These are phyloP conservation scores for Trichoderma pleuroti DNA, from an alignment of 2,329 filamentous ascomycete genomes.

Conservation along the genomic window DNA sequence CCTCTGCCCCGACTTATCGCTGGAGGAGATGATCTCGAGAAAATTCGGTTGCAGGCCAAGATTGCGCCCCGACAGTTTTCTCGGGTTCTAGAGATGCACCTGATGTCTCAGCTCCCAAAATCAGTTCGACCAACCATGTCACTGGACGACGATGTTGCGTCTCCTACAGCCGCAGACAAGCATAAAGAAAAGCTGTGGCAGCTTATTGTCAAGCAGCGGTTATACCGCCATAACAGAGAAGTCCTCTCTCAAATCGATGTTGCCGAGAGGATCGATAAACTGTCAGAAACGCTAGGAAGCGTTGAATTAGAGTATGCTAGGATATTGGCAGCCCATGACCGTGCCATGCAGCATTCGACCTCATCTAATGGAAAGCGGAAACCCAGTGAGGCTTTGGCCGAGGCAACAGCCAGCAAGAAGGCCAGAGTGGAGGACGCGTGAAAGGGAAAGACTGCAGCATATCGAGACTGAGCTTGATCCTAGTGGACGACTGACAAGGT, in stretches of 20 bases:
- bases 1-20: constrained; percentile 52
- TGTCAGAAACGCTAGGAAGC: constrained; percentile 64
- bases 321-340: constrained; percentile 51
- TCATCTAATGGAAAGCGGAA: constrained; percentile 46
- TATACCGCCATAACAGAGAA: constrained; percentile 73
- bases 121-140: constrained; percentile 53
- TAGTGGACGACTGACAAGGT: not conserved
- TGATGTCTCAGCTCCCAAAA: constrained; percentile 57
- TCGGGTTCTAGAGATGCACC: constrained; percentile 71
- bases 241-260: constrained; percentile 65
- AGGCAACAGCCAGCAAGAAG: constrained; percentile 42
- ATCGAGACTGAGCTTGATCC: not conserved
- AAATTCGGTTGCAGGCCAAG: constrained; percentile 61
- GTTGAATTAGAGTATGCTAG: constrained; percentile 72
- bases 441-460: not conserved
- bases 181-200: constrained; percentile 68
- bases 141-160: constrained; percentile 40
- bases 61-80: constrained; percentile 74
- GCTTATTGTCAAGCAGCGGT: constrained; percentile 69
- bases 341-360: constrained; percentile 31
- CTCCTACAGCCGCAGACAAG: constrained; percentile 52
- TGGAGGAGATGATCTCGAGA: constrained; percentile 52
- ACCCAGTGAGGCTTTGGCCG: constrained; percentile 30
- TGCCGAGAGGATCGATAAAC: constrained; percentile 65
- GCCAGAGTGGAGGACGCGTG: constrained; percentile 38